Evolutionary conservation across 441 rosid genomes (phyloP), one percentile per base, ranked within the genome.

Genomic region (Croton laevigatus): DNA sequence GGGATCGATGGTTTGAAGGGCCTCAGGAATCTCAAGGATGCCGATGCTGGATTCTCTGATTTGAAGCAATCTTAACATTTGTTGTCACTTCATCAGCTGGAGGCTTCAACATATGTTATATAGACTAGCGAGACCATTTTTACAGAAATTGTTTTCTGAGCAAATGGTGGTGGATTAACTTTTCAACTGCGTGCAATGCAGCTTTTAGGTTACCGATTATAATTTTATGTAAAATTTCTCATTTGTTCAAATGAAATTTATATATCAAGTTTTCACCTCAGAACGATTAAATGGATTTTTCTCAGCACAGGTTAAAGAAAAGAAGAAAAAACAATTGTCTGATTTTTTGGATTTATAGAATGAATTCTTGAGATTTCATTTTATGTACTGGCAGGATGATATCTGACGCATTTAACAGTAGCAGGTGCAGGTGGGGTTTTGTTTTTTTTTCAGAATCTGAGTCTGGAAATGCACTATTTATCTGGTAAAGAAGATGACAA

Each of bases 1-100:
- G 98, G 93, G 96, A 92, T 62, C 80, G 90, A 70, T 92, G 98
- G 96, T 92, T 92, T 76, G 93, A 92, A 77, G 83, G 93, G 73
- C 86, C 88, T 2, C 91, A 83, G 63, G 91, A 90, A 60, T 78
- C 87, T 17, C 80, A 79, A 72, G 94, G 89, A 57, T 92, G 94
- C 87, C 77, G 82, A 78, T 92, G 98, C 74, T 72, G 68, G 66
- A 86, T 92, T 74, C 92, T 90, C 67, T 92, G 85, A 88, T 74
- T 59, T 55, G 49, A 57, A 73, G 65, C 72, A 54, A 68, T 71
- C 68, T n/a, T 61, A 73, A 63, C 76, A 70, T 20, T 71, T 53
- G 55, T 71, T 71, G 37, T 60, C 65, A 58, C 46, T 70, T 49
- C 53, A 19, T 67, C 64, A 67, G 69, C 63, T 45, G 40, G 63